phyloP scores from a whole-genome alignment of 495 filamentous ascomycete species.

The Penicillium pulvis region DNA sequence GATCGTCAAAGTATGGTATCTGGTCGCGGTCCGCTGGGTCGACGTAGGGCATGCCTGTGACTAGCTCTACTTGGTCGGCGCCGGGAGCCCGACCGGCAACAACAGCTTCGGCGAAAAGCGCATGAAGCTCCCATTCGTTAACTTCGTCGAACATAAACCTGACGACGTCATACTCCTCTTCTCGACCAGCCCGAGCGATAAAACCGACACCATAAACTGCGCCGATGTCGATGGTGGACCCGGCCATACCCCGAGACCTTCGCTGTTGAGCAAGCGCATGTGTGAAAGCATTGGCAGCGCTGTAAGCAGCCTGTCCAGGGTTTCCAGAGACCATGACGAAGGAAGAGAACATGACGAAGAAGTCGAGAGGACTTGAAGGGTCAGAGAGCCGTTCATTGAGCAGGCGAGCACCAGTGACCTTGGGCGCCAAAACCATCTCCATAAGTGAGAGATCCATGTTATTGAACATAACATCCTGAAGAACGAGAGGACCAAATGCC shows the following conservation, averaged over 20 bases:
- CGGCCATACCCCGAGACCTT: slow-evolving; percentile 30
- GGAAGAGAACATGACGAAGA: neutral
- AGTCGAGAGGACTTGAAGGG: slow-evolving; percentile 3
- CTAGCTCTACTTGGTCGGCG: neutral
- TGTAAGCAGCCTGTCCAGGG: slow-evolving; percentile 50
- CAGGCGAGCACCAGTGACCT: slow-evolving; percentile 42
- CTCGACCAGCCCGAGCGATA: slow-evolving; percentile 16
- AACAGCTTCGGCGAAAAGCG: slow-evolving; percentile 32
- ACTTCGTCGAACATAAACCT: slow-evolving; percentile 9
- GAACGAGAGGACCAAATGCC: slow-evolving; percentile 45
- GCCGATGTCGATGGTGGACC: slow-evolving; percentile 19
- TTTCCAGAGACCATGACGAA: slow-evolving; percentile 26
- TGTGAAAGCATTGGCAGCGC: slow-evolving; percentile 55
- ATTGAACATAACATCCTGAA: slow-evolving; percentile 55
- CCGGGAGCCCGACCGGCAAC: slow-evolving; percentile 6
- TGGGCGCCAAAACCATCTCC: slow-evolving; percentile 49
- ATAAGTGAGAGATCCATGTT: slow-evolving; percentile 58
- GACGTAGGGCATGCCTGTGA: slow-evolving; percentile 5
- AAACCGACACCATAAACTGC: slow-evolving; percentile 49
- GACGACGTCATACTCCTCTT: neutral
- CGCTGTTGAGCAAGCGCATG: slow-evolving; percentile 35
- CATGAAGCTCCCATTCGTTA: slow-evolving; percentile 54
- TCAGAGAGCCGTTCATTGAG: slow-evolving; percentile 33
- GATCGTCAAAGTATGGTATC: no score
- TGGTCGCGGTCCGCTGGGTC: neutral